These are phyloP conservation scores for Elsinoe arachidis DNA, from an alignment of 2,329 filamentous ascomycete species.

Conservation along the genomic window DNA sequence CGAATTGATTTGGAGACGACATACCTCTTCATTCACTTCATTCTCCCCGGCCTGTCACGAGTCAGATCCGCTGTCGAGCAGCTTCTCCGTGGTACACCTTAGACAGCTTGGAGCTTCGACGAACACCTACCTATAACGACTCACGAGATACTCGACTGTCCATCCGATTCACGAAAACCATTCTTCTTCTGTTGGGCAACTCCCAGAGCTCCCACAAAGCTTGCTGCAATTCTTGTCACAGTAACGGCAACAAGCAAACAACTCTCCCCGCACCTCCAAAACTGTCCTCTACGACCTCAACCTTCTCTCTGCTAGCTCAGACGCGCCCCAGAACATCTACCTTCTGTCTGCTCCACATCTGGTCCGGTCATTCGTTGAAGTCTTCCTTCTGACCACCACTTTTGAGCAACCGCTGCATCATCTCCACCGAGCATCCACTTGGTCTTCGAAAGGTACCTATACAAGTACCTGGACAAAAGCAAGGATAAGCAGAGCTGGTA, in stretches of 20 bases:
- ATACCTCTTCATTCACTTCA: background rate
- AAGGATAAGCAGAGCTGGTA: background rate
- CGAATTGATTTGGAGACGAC: background rate
- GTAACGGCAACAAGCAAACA: background rate
- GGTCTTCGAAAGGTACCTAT: background rate
- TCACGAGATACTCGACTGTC: background rate
- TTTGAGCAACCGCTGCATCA: background rate
- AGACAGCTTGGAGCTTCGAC: background rate
- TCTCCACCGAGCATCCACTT: background rate
- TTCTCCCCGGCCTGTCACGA: constrained; percentile 1
- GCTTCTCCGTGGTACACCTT: background rate
- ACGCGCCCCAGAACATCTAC: background rate
- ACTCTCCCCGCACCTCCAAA: background rate
- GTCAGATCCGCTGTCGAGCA: background rate
- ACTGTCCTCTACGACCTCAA: background rate
- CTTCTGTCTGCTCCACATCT: background rate
- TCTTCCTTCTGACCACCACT: background rate
- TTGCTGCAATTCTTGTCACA: background rate
- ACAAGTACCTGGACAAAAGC: background rate
- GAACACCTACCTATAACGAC: background rate
- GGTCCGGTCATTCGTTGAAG: constrained; percentile 4
- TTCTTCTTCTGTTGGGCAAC: background rate
- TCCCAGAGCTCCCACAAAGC: background rate
- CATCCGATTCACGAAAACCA: background rate
- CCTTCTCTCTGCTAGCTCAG: background rate